These are phyloP conservation scores for Talaromyces stipitatus DNA, from an alignment of 495 filamentous ascomycete species.

Conservation along the genomic window DNA sequence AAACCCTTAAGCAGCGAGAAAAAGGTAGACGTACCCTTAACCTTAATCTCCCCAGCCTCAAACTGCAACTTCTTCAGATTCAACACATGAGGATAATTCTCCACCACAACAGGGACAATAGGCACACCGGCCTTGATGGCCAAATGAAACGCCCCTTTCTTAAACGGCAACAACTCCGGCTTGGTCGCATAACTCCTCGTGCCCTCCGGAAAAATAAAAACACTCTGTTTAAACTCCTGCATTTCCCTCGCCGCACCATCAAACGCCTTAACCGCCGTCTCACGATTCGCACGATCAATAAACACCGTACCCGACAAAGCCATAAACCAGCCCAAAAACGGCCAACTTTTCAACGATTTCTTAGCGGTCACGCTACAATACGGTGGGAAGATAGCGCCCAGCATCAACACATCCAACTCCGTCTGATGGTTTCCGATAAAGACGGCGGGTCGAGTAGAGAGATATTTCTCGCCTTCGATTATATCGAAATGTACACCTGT, in stretches of 20 bases:
- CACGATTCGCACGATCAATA: slow-evolving; percentile 79
- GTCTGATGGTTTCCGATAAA: slow-evolving; percentile 93
- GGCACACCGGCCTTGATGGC: slow-evolving; percentile 90
- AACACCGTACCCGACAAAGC: slow-evolving; percentile 81
- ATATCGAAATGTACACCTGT: slow-evolving; percentile 78
- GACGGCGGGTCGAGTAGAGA: slow-evolving; percentile 72
- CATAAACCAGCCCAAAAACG: slow-evolving; percentile 98
- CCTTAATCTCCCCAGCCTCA: slow-evolving; percentile 63
- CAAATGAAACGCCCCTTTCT: slow-evolving; percentile 96
- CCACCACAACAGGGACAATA: slow-evolving; percentile 77
- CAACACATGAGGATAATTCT: slow-evolving; percentile 81
- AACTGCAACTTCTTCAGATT: slow-evolving; percentile 64
- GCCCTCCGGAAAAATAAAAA: slow-evolving; percentile 92
- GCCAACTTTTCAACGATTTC: slow-evolving; percentile 68
- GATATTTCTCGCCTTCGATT: slow-evolving; percentile 55
- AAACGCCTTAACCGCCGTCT: slow-evolving; percentile 79
- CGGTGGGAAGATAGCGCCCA: slow-evolving; percentile 78
- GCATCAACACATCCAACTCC: slow-evolving; percentile 88
- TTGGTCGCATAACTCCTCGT: slow-evolving; percentile 82
- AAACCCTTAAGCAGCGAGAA: not conserved
- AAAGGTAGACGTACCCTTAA: slow-evolving; percentile 55
- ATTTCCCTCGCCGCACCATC: slow-evolving; percentile 76
- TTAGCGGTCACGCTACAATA: slow-evolving; percentile 94
- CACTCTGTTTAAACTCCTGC: slow-evolving; percentile 64
- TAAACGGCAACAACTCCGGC: slow-evolving; percentile 79